Percentiles rank a stretch among this genome's conserved stretches.
These are phyloP conservation scores for Russula sp. DNA, from an alignment of 768 basidiomycete genomes.

Conservation along the genomic window DNA sequence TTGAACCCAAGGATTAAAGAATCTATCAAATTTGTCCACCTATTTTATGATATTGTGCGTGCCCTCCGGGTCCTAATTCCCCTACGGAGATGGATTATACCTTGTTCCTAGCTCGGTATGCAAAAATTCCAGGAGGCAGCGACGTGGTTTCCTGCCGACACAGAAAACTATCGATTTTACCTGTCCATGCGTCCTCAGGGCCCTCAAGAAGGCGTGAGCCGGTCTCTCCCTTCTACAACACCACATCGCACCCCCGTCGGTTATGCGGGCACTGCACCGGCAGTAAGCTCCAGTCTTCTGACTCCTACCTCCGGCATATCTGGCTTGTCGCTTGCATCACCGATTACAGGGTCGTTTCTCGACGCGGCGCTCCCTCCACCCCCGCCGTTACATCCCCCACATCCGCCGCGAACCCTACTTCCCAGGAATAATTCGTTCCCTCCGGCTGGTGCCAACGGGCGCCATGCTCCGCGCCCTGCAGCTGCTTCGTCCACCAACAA, in stretches of 20 bases:
- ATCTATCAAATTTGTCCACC: conserved; percentile 5
- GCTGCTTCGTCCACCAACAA: conserved; percentile 11
- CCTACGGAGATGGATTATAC: neutral
- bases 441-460: conserved; percentile 12
- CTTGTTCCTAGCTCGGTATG: conserved; percentile 10
- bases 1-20: conserved; percentile 17
- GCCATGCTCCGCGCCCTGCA: neutral
- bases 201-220: conserved; percentile 1
- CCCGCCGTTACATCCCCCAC: neutral
- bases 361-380: conserved; percentile 4
- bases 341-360: conserved; percentile 10
- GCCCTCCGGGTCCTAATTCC: neutral
- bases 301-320: conserved; percentile 10
- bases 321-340: conserved; percentile 19
- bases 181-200: conserved; percentile 15
- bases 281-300: conserved; percentile 17
- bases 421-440: conserved; percentile 21
- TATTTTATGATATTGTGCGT: conserved; percentile 23
- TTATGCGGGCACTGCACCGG: conserved; percentile 2
- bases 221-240: neutral
- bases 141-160: conserved; percentile 19
- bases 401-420: conserved; percentile 16
- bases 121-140: conserved; percentile 13
- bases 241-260: neutral
- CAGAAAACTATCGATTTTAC: conserved; percentile 16